Evolutionary conservation across 2,329 filamentous ascomycete genomes (phyloP), one percentile per base, ranked within the genome.

Genomic region (Colletotrichum chrysophilum): DNA sequence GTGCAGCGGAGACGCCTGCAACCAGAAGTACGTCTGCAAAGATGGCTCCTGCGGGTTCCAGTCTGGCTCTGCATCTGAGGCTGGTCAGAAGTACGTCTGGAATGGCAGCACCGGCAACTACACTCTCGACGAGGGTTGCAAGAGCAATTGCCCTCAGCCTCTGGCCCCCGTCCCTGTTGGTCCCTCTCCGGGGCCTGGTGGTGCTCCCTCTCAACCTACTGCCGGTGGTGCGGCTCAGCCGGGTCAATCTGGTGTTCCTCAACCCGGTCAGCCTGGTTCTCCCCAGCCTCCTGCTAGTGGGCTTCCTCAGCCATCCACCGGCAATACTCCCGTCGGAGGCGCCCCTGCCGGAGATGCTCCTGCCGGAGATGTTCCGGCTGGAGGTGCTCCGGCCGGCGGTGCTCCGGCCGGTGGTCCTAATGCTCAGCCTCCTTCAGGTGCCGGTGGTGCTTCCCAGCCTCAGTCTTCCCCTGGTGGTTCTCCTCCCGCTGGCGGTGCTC

Each of bases 1-100:
- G 78, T 85, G 83, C 82, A n/a, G 77, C 3, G 81, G 78, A 52
- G 77, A 80, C 52, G n/a, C 77, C 43, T 83, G 81, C 80, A 77
- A 70, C 64, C 68, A 78, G 61, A 79, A 82, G 75, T 48, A 21
- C 24, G 79, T 77, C 76, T 66, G 80, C 52, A 68, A 66, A 8
- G 76, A 61, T 10, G 79, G 79, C 21, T 70, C 79, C 6, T 82
- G 79, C 78, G 16, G 78, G 64, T 82, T 77, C 71, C 71, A 78
- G 58, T 16, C 77, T 43, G 77, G 77, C 76, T 16, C 77, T 32
- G 77, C 73, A 32, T 76, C 79, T 3, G 79, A 80, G 77, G 48
- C 28, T 2, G 66, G 78, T 52, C 79, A 80, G 71, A 84, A 84
- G 80, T 62, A 62, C 12, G 30, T 34, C 5, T 62, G 58, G 58